Conservation (phyloP, 2,329 filamentous ascomycete genomes). For the Ambrosiella beaveri region DNA sequence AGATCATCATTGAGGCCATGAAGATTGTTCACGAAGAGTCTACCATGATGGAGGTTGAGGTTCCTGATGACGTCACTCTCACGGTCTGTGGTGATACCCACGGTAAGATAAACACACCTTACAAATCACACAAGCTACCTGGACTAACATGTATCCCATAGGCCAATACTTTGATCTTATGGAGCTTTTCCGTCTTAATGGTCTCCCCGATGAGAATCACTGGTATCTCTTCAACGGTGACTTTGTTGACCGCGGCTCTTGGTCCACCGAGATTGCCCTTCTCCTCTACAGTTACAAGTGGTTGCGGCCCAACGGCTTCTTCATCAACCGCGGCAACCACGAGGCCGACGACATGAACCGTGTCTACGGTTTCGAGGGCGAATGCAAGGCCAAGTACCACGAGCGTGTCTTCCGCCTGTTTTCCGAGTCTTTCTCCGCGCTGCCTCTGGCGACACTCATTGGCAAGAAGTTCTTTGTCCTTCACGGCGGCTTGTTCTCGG, state of each 20-base stretch:
- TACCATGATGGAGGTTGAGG: constrained; percentile 88
- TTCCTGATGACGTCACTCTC: constrained; percentile 59
- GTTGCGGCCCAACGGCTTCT: constrained; percentile 74
- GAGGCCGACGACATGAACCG: constrained; percentile 99
- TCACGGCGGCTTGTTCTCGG: constrained; percentile 88
- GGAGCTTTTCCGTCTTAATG: constrained; percentile 87
- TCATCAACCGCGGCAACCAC: constrained; percentile 94
- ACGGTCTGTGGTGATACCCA: constrained; percentile 97
- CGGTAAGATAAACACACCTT: constrained; percentile 34
- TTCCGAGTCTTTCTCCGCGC: constrained; percentile 90
- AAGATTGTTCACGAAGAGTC: constrained; percentile 81
- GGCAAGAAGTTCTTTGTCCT: constrained; percentile 82
- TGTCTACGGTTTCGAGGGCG: constrained; percentile 94
- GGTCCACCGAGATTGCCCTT: constrained; percentile 93
- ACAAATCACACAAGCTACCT: neutral
- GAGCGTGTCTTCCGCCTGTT: constrained; percentile 93
- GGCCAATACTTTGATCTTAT: constrained; percentile 96
- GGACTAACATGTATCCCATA: constrained; percentile 21
- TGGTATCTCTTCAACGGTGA: constrained; percentile 97
- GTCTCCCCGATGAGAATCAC: constrained; percentile 67
- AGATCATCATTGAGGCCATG: constrained; percentile 81
- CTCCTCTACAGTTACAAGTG: constrained; percentile 94
- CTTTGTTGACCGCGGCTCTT: constrained; percentile 93
- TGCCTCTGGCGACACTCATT: constrained; percentile 81
- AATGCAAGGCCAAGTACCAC: constrained; percentile 96